Base-by-base conservation (phyloP, 2,329 filamentous ascomycete genomes). In the Trichoderma semiorbis region DNA sequence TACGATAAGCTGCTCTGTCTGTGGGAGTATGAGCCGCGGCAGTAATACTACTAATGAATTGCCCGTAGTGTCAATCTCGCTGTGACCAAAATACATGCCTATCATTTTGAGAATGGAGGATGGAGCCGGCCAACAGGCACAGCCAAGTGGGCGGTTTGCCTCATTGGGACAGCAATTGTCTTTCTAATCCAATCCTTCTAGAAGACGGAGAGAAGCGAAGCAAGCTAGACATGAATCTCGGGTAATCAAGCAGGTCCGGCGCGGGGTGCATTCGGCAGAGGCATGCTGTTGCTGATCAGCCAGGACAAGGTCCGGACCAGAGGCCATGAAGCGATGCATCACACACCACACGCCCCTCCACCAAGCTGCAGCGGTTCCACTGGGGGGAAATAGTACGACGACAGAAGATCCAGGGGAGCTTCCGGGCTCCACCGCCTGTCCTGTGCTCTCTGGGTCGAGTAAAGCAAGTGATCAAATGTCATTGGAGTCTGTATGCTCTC, bases 1-100 rank as follows among this genome's bases (percentile, higher is more conserved):
- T 94, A 94, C 75, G 92, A 94, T 79, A 89, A 86, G 77, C 79
- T 91, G 60, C 77, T 94, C 36, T 93, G 91, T 79, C 76, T 93
- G 1, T 95, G 92, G 92, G 79, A 84, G 57, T 79, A 77, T 70
- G 71, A 74, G 36, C 67, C 72, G 5, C 32, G 18, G 50, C 32
- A 16, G 34, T 55, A 63, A 63, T 57, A 58, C 43, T 39, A 70
- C 39, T 43, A 53, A 47, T 24, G 24, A 32, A 70, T 64, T 64
- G 32, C 16, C 11, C 6, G 28, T 36, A 11, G 11, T 28, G 57
- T 12, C 55, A 32, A 34, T 11, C n/a, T 18, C 39, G 21, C 26
- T 5, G 57, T 62, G 57, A 62, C 7, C 39, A 62, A 34, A 53
- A 43, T 43, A 43, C 39, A 43, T 43, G 10, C 39, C 39, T 30